Conservation (phyloP, 148 eudicot genomes). For the Nepenthes gracilis region DNA sequence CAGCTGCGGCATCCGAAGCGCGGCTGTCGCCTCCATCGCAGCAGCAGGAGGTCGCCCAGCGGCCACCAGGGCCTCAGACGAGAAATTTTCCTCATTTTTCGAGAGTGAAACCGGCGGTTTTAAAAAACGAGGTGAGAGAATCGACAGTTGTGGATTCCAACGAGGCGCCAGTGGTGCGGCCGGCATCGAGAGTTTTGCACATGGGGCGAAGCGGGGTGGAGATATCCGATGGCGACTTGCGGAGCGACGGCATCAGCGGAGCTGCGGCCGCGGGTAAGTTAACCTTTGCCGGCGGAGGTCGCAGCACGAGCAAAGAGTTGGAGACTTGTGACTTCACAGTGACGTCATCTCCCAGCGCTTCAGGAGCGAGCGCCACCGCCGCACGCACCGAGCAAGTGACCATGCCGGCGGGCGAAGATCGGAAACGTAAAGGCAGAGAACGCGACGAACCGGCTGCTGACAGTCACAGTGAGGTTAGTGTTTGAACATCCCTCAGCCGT, state of each 20-base stretch:
- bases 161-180: slow-evolving; percentile 14
- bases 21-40: background rate
- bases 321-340: slow-evolving; percentile 19
- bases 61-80: slow-evolving; percentile 2
- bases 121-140: slow-evolving; percentile 9
- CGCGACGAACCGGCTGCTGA: slow-evolving; percentile 23
- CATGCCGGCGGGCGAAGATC: slow-evolving; percentile 10
- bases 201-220: slow-evolving; percentile 14
- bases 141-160: slow-evolving; percentile 46
- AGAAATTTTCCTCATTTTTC: slow-evolving; percentile 38
- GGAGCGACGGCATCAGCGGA: slow-evolving; percentile 7
- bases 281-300: slow-evolving; percentile 8
- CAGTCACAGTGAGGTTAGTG: slow-evolving; percentile 31
- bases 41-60: background rate
- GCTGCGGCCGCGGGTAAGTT: slow-evolving; percentile 9
- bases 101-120: slow-evolving; percentile 5
- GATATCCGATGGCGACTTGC: slow-evolving; percentile 9
- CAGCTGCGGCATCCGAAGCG: background rate
- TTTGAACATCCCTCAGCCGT: background rate
- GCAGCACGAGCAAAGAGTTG: slow-evolving; percentile 16
- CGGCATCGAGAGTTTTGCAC: slow-evolving; percentile 6
- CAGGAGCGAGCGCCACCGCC: slow-evolving; percentile 24
- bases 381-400: background rate
- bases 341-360: slow-evolving; percentile 33
- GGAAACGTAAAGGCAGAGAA: slow-evolving; percentile 48